These are phyloP conservation scores for Phytopythium delawarense DNA, from an alignment of 352 stramenopile genomes.

Conservation along the genomic window DNA sequence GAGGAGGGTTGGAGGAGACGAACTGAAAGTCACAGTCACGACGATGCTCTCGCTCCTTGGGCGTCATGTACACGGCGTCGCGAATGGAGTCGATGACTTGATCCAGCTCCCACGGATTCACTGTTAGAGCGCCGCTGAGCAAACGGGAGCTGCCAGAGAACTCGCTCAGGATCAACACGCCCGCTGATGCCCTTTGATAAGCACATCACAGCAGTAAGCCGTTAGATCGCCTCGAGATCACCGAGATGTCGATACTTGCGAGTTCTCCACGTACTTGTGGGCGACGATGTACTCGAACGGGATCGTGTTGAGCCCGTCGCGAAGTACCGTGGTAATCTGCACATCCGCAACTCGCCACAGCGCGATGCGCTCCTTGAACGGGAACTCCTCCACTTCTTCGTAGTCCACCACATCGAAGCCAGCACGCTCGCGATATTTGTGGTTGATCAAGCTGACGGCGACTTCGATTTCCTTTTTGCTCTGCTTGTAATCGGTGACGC, in stretches of 20 bases:
- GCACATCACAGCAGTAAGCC: background rate
- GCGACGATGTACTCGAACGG: slow-evolving; percentile 84
- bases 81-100: slow-evolving; percentile 68
- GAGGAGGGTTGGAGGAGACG: slow-evolving; percentile 59
- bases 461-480: slow-evolving; percentile 93
- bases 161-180: slow-evolving; percentile 95
- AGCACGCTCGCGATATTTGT: slow-evolving; percentile 63
- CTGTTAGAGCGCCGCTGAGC: slow-evolving; percentile 92
- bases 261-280: slow-evolving; percentile 46
- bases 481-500: slow-evolving; percentile 92
- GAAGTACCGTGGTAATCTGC: slow-evolving; percentile 70
- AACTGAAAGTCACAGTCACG: slow-evolving; percentile 79
- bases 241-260: background rate
- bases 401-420: slow-evolving; percentile 66
- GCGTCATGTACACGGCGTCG: slow-evolving; percentile 69
- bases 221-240: background rate
- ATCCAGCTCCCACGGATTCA: slow-evolving; percentile 97
- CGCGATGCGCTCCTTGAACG: slow-evolving; percentile 63
- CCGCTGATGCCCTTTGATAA: slow-evolving; percentile 44
- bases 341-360: slow-evolving; percentile 75
- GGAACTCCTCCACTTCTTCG: slow-evolving; percentile 67
- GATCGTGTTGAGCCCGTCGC: slow-evolving; percentile 73
- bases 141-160: slow-evolving; percentile 95
- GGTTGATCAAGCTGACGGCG: slow-evolving; percentile 91
- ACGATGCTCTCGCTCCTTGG: slow-evolving; percentile 65